Percentiles rank a stretch among this genome's conserved stretches.
These are phyloP conservation scores for Syzygium syzygioides DNA, from an alignment of 441 rosid genomes.

Conservation along the genomic window DNA sequence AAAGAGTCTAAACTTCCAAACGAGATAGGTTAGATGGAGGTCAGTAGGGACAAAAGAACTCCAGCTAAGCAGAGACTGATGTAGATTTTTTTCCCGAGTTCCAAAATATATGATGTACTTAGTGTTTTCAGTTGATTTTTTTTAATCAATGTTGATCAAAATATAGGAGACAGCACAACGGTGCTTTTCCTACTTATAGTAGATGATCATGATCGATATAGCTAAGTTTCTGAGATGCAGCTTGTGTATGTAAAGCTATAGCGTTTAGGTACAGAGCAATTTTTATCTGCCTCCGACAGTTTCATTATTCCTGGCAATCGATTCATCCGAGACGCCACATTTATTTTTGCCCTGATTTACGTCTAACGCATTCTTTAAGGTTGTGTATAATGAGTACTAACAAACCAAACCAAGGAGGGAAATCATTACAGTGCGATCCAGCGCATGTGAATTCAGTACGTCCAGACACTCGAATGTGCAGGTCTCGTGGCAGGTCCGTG, in stretches of 20 bases:
- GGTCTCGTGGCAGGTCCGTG: not conserved
- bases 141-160: not conserved
- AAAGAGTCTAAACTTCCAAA: constrained; percentile 65
- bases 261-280: not conserved
- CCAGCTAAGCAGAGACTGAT: not conserved
- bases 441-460: not conserved
- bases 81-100: not conserved
- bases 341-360: not conserved
- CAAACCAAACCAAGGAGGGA: not conserved
- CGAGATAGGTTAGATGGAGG: constrained; percentile 32
- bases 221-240: not conserved
- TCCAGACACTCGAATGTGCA: not conserved
- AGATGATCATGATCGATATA: not conserved
- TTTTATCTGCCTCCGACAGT: not conserved
- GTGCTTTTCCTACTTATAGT: not conserved
- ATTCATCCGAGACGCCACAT: not conserved
- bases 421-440: not conserved
- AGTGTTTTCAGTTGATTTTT: not conserved
- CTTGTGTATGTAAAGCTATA: not conserved
- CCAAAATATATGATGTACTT: not conserved
- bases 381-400: not conserved
- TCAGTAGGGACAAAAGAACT: not conserved
- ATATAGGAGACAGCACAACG: not conserved
- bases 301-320: not conserved
- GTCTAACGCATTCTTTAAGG: not conserved